phyloP scores from a whole-genome alignment of 129 eudicot species.

The Chrysanthemum makinoi region DNA sequence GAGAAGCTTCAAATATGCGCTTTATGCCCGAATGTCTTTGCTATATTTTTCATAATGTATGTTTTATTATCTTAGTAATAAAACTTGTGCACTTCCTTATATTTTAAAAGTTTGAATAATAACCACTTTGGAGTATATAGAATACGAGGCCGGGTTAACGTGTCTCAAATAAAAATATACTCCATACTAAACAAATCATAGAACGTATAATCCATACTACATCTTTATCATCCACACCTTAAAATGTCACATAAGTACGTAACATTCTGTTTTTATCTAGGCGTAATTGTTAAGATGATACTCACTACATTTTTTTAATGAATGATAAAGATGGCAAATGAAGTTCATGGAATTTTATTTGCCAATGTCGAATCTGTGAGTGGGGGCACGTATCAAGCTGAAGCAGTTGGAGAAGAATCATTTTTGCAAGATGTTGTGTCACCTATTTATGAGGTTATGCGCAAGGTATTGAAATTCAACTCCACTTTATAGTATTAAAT shows the following conservation, averaged over 20 bases:
- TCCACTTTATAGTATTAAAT: background rate
- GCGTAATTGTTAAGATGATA: constrained; percentile 22
- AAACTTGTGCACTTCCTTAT: constrained; percentile 1
- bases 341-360: constrained; percentile 71
- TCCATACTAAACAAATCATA: background rate
- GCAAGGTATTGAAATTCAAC: constrained; percentile 48
- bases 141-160: background rate
- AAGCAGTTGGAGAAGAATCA: constrained; percentile 66
- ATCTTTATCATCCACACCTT: constrained; percentile 15
- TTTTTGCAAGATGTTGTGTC: constrained; percentile 76
- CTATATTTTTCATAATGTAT: constrained; percentile 94
- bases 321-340: constrained; percentile 72
- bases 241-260: background rate
- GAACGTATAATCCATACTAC: background rate
- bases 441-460: constrained; percentile 88
- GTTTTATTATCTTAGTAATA: constrained; percentile 19
- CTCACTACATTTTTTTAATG: constrained; percentile 10
- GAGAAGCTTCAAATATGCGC: constrained; percentile 98
- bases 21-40: constrained; percentile 99
- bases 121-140: background rate
- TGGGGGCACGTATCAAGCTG: constrained; percentile 66
- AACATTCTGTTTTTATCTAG: background rate
- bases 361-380: constrained; percentile 66
- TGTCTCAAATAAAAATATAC: background rate
- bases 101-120: constrained; percentile 10